Evolutionary conservation across 352 stramenopile genomes (phyloP).

Genomic region (Globisporangium paddicum): DNA sequence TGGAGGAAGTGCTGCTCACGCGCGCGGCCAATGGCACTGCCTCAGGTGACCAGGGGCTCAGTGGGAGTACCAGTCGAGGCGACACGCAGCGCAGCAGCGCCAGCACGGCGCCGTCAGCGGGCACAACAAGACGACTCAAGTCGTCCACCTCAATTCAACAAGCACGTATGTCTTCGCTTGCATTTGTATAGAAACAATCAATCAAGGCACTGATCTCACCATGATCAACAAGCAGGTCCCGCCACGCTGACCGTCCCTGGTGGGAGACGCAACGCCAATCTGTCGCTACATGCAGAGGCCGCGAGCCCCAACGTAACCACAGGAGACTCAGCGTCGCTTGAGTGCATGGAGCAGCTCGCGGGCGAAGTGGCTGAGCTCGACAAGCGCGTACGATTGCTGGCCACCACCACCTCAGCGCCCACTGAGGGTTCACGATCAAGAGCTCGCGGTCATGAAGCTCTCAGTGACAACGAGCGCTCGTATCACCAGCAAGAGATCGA

Average conservation of each 20-base stretch:
- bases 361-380: conserved; percentile 22
- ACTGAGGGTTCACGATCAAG: not conserved
- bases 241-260: not conserved
- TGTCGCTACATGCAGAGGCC: not conserved
- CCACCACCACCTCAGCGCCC: not conserved
- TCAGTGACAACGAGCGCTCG: conserved; percentile 7
- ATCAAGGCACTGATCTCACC: not conserved
- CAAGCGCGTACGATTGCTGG: conserved; percentile 18
- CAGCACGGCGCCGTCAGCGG: not conserved
- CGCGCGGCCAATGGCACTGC: conserved; percentile 26
- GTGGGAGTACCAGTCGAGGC: not conserved
- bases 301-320: not conserved
- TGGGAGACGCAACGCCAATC: not conserved
- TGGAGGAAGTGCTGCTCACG: conserved; percentile 67
- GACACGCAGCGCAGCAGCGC: conserved; percentile 2
- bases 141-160: not conserved
- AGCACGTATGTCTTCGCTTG: not conserved
- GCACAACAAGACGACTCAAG: not conserved
- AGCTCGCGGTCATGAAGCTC: not conserved
- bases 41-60: conserved; percentile 1
- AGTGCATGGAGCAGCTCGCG: conserved; percentile 20
- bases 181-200: not conserved
- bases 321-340: conserved; percentile 2
- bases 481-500: conserved; percentile 39
- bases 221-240: not conserved